Percentiles rank a stretch among this genome's conserved stretches.
Evolutionary conservation across 2,329 filamentous ascomycete species (phyloP).

Genomic region (Cercospora sp.): DNA sequence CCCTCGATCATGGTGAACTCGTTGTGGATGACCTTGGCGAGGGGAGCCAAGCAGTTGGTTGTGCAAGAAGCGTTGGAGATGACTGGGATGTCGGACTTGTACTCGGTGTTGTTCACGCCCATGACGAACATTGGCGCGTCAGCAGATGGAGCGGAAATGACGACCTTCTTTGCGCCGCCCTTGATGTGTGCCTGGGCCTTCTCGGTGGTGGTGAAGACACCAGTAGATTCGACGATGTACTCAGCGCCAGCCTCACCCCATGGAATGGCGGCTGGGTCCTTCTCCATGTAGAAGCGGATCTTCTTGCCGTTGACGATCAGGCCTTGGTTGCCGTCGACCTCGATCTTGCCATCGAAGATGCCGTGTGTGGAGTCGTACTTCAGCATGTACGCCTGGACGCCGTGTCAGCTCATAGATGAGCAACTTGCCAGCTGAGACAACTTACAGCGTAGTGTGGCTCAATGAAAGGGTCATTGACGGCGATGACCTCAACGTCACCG

Average conservation of each 20-base stretch:
- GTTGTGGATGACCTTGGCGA: conserved; percentile 99
- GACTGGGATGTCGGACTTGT: conserved; percentile 86
- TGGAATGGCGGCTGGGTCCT: conserved; percentile 84
- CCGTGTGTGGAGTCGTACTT: conserved; percentile 99
- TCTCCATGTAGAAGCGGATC: conserved; percentile 92
- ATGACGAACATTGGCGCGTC: conserved; percentile 99
- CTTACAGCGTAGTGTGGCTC: conserved; percentile 95
- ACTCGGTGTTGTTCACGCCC: conserved; percentile 94
- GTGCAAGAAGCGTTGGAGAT: conserved; percentile 99
- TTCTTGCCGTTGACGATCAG: conserved; percentile 92
- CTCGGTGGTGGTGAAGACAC: conserved; percentile 98
- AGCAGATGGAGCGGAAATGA: conserved; percentile 81
- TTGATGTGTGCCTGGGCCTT: conserved; percentile 93
- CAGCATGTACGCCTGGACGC: conserved; percentile 89
- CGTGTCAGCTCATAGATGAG: conserved; percentile 21
- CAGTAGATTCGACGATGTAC: conserved; percentile 96
- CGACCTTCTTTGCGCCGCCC: conserved; percentile 94
- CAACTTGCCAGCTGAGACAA: conserved; percentile 35
- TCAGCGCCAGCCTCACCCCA: conserved; percentile 84
- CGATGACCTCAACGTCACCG: conserved; percentile 85
- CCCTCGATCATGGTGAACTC: conserved; percentile 97
- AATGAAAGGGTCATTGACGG: conserved; percentile 99
- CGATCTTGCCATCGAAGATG: conserved; percentile 88
- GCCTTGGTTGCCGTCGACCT: conserved; percentile 68
- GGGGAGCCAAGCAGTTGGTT: conserved; percentile 99